Evolutionary conservation across 176 grass and related monocot species (phyloP).

Genomic region (Alopecurus myosuroides): DNA sequence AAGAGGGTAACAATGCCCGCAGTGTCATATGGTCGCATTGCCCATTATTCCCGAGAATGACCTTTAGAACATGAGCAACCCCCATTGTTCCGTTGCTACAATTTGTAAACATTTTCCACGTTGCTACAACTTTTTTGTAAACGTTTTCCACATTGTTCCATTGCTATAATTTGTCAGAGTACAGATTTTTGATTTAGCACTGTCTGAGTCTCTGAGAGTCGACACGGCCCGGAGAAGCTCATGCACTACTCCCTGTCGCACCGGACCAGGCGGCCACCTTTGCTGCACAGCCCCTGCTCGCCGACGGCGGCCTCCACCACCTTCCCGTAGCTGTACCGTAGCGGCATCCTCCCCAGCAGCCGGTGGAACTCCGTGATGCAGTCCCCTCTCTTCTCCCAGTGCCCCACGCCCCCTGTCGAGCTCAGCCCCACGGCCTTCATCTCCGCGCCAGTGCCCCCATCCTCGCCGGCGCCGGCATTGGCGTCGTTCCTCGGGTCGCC

Average conservation of each 20-base stretch:
- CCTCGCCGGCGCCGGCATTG: not conserved
- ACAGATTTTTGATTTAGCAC: not conserved
- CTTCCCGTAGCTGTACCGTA: conserved; percentile 76
- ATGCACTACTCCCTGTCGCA: conserved; percentile 37
- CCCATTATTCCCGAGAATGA: too few species aligned
- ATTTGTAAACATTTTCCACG: too few species aligned
- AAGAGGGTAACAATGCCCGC: too few species aligned
- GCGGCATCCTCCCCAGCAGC: conserved; percentile 74
- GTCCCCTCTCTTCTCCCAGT: conserved; percentile 76
- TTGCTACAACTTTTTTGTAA: too few species aligned
- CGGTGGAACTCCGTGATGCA: conserved; percentile 92
- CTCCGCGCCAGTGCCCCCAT: not conserved
- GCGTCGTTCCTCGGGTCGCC: conserved; percentile 80
- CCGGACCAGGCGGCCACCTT: conserved; percentile 47
- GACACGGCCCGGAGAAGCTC: not conserved
- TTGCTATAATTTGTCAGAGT: not conserved
- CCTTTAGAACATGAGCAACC: too few species aligned
- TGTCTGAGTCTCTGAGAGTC: not conserved
- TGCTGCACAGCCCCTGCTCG: conserved; percentile 72
- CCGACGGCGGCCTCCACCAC: conserved; percentile 38
- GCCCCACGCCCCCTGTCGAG: conserved; percentile 34
- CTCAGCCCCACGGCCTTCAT: conserved; percentile 52
- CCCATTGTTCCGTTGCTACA: too few species aligned
- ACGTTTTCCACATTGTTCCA: not conserved
- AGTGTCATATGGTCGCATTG: too few species aligned